Percentiles rank a stretch among this genome's conserved stretches.
These are phyloP conservation scores for Aspergillus pseudoglaucus DNA, from an alignment of 2,329 filamentous ascomycete species.

Conservation along the genomic window DNA sequence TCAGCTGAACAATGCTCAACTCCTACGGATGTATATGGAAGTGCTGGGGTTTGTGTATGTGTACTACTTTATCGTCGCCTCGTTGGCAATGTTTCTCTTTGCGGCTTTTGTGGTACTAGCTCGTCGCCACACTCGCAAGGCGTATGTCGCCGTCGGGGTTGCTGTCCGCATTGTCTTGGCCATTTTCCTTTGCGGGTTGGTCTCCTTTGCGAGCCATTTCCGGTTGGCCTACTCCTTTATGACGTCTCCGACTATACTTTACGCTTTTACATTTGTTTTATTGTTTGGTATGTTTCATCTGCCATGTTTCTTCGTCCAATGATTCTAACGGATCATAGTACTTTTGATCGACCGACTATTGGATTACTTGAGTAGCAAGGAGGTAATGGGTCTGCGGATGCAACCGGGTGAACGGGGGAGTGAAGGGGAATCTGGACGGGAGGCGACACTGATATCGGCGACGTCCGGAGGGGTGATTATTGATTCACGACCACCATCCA, in stretches of 20 bases:
- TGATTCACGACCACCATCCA: neutral
- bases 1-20: conserved; percentile 21
- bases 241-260: conserved; percentile 35
- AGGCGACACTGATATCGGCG: conserved; percentile 9
- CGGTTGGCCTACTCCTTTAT: conserved; percentile 32
- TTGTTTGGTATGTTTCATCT: conserved; percentile 20
- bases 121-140: conserved; percentile 17
- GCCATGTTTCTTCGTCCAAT: neutral
- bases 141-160: conserved; percentile 20
- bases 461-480: conserved; percentile 4
- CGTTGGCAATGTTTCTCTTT: conserved; percentile 31
- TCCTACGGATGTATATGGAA: conserved; percentile 32
- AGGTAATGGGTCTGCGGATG: conserved; percentile 20
- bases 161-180: conserved; percentile 24
- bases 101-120: conserved; percentile 26
- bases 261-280: conserved; percentile 27
- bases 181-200: conserved; percentile 20
- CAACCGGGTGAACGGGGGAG: conserved; percentile 13
- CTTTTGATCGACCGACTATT: conserved; percentile 31
- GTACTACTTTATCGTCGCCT: conserved; percentile 34
- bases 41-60: conserved; percentile 34
- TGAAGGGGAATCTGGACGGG: conserved; percentile 9
- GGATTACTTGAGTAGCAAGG: conserved; percentile 16
- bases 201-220: conserved; percentile 26
- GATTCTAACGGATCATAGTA: conserved; percentile 17